Percentiles rank a stretch among this genome's conserved stretches.
phyloP scores from a whole-genome alignment of 768 basidiomycete genomes.

The Mycena maculata region DNA sequence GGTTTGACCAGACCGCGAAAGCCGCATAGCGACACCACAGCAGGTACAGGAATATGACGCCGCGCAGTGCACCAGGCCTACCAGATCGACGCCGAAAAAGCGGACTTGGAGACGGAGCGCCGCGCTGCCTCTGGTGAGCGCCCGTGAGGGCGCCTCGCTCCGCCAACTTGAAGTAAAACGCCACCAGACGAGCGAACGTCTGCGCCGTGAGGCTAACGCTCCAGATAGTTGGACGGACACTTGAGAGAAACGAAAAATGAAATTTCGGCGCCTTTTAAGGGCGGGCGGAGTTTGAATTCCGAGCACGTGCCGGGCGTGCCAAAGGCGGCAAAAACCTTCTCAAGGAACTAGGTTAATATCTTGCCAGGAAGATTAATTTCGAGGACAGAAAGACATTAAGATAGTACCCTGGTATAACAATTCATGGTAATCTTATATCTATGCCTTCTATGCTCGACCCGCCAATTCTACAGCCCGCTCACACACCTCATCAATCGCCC shows the following conservation, averaged over 20 bases:
- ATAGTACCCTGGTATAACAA: no score
- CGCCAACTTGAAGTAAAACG: constrained; percentile 28
- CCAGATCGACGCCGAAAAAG: constrained; percentile 26
- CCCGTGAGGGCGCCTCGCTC: constrained; percentile 28
- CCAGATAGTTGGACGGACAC: constrained; percentile 30
- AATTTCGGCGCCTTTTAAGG: background rate
- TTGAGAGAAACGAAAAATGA: background rate
- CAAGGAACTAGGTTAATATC: no score
- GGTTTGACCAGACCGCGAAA: constrained; percentile 87
- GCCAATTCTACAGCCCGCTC: constrained; percentile 82
- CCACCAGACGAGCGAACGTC: constrained; percentile 29
- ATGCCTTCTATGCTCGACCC: no score
- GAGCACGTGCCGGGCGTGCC: background rate
- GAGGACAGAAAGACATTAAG: no score
- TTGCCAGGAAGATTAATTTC: no score
- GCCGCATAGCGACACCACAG: constrained; percentile 86
- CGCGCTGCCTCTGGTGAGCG: constrained; percentile 28
- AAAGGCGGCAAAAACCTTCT: no score
- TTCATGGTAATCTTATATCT: no score
- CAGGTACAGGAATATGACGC: constrained; percentile 88
- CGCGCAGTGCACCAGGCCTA: constrained; percentile 42
- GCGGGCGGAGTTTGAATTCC: constrained; percentile 16
- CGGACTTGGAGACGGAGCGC: constrained; percentile 17
- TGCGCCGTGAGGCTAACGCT: constrained; percentile 26
- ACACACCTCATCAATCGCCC: constrained; percentile 82